These are phyloP conservation scores for Paracoccidioides brasiliensis DNA, from an alignment of 2,329 filamentous ascomycete genomes.

Conservation along the genomic window DNA sequence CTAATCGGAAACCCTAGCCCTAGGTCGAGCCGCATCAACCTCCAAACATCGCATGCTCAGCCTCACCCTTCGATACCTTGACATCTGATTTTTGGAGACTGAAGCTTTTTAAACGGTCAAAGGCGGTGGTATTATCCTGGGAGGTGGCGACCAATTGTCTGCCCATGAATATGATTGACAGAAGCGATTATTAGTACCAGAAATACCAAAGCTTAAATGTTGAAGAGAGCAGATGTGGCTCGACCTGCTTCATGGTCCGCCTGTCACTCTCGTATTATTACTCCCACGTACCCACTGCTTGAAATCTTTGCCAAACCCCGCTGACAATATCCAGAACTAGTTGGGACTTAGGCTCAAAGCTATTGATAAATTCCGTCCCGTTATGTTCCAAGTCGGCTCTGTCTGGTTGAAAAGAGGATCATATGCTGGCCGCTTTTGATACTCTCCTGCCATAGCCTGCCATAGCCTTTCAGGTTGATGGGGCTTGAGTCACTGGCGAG, in stretches of 20 bases:
- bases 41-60: not conserved
- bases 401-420: not conserved
- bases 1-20: slow-evolving; percentile 2
- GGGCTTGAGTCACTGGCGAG: not conserved
- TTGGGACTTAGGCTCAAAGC: not conserved
- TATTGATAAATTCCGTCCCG: slow-evolving; percentile 1
- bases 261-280: slow-evolving; percentile 2
- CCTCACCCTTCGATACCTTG: not conserved
- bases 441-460: too few species aligned
- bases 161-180: too few species aligned
- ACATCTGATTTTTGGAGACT: not conserved
- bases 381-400: not conserved
- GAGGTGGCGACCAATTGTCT: too few species aligned
- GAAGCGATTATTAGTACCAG: not conserved
- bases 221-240: not conserved
- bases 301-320: not conserved
- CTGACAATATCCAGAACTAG: not conserved
- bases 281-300: not conserved
- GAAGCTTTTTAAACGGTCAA: not conserved
- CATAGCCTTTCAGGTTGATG: not conserved
- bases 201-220: slow-evolving; percentile 1
- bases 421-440: slow-evolving; percentile 4
- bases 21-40: not conserved
- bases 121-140: too few species aligned
- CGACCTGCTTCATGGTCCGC: not conserved